Conservation (phyloP, 331 rosid species). For the Rosa hybrid region DNA sequence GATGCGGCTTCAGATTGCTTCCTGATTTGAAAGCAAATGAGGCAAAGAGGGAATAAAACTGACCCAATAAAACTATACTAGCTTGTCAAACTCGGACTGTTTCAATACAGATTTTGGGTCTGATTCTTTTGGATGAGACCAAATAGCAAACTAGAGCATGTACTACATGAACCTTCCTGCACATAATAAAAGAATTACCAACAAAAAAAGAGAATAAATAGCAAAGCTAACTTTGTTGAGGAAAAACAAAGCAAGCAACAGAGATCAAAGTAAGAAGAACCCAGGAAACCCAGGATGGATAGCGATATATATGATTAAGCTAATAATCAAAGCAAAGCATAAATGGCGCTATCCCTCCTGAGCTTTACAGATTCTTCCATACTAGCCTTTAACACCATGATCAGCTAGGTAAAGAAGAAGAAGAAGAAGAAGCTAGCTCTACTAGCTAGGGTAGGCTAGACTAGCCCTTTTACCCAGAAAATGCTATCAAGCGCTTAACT, state of each 20-base stretch:
- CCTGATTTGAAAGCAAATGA: neutral
- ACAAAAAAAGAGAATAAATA: no score
- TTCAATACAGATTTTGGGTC: conserved; percentile 4
- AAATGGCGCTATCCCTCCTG: conserved; percentile 98
- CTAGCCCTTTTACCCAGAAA: conserved; percentile 4
- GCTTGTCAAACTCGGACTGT: neutral
- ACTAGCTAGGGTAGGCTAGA: neutral
- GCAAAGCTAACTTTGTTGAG: neutral
- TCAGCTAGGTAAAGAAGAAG: neutral
- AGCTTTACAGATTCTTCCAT: conserved; percentile 81
- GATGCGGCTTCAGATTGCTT: neutral
- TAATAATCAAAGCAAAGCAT: neutral
- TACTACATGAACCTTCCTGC: neutral
- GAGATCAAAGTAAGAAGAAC: conserved; percentile 51
- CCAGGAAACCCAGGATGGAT: conserved; percentile 97
- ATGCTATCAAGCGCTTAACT: neutral
- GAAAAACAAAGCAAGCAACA: neutral
- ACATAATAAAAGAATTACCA: neutral
- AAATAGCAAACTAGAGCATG: neutral
- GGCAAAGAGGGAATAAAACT: neutral
- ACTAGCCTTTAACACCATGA: conserved; percentile 15
- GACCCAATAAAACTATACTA: neutral
- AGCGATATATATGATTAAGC: conserved; percentile 50
- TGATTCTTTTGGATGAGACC: neutral
- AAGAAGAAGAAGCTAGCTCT: neutral